phyloP scores from a whole-genome alignment of 208 protist species.

The Leishmania martiniquensis region DNA sequence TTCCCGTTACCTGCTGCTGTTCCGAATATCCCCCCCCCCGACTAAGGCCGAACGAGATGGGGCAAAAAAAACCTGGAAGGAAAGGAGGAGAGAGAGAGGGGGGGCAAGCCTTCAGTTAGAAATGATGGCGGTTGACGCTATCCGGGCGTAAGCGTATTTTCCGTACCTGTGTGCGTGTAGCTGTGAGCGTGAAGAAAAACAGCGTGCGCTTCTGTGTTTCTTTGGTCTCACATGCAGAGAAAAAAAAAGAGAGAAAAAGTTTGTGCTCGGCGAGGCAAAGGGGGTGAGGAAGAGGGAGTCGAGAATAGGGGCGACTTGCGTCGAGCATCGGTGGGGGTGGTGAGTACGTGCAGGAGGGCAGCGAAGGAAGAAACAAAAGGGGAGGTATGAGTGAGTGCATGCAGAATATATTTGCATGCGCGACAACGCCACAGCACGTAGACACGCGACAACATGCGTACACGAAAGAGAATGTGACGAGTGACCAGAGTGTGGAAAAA shows the following conservation, averaged over 20 bases:
- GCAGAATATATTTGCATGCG: not conserved
- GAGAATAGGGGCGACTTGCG: too few relatives aligned
- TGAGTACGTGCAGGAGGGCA: too few relatives aligned
- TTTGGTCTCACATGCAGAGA: not conserved
- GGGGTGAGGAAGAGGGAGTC: not conserved
- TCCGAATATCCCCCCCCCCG: too few relatives aligned
- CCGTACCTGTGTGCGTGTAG: too few relatives aligned
- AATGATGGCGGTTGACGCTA: not conserved
- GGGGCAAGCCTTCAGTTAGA: too few relatives aligned
- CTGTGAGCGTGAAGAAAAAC: not conserved
- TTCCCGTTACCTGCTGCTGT: too few relatives aligned
- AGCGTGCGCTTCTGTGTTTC: not conserved
- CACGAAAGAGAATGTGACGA: not conserved
- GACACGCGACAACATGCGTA: not conserved
- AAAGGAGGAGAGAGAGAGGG: not conserved
- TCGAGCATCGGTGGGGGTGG: too few relatives aligned
- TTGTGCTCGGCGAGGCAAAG: not conserved
- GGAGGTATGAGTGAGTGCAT: slow-evolving; percentile 1
- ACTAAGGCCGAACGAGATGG: too few relatives aligned
- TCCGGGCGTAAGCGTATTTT: too few relatives aligned
- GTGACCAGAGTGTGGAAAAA: not conserved
- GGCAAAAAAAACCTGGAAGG: not conserved
- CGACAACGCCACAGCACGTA: not conserved
- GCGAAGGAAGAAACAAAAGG: not conserved
- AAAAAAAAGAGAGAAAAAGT: not conserved